A percentile compares a stretch with the other conserved stretches of the same genome.
Conservation (phyloP, 495 filamentous ascomycete genomes). For the Rusavskia elegans region DNA sequence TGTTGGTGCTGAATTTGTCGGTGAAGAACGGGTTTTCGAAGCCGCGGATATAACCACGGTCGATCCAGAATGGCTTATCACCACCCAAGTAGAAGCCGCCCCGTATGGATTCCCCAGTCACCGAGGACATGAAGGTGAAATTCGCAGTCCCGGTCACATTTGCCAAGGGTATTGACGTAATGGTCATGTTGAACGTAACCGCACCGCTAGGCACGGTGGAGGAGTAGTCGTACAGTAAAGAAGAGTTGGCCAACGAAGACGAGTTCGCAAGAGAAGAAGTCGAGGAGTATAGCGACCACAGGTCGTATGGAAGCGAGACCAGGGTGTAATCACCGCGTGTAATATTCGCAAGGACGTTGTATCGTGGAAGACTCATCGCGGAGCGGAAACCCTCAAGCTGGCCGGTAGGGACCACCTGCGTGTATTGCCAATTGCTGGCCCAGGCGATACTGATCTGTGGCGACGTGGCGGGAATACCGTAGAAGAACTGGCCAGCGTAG, state of each 20-base stretch:
- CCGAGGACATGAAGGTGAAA: constrained; percentile 33
- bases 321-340: constrained; percentile 27
- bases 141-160: constrained; percentile 26
- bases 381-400: constrained; percentile 31
- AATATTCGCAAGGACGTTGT: constrained; percentile 27
- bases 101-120: constrained; percentile 27
- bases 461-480: constrained; percentile 23
- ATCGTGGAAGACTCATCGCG: constrained; percentile 32
- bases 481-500: constrained; percentile 39
- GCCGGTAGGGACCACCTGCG: constrained; percentile 31
- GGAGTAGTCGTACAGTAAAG: constrained; percentile 24
- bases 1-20: constrained; percentile 26
- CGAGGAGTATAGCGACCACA: constrained; percentile 17
- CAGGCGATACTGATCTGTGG: constrained; percentile 34
- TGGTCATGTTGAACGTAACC: constrained; percentile 28
- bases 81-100: constrained; percentile 30
- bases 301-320: constrained; percentile 21
- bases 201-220: constrained; percentile 23
- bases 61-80: constrained; percentile 30
- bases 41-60: constrained; percentile 24
- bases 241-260: constrained; percentile 19
- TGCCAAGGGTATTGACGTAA: constrained; percentile 21
- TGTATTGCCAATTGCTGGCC: constrained; percentile 49
- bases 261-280: constrained; percentile 14
- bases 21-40: constrained; percentile 37